Base-by-base conservation (phyloP, 257 asterid genomes). In the Galeopsis tetrahit region DNA sequence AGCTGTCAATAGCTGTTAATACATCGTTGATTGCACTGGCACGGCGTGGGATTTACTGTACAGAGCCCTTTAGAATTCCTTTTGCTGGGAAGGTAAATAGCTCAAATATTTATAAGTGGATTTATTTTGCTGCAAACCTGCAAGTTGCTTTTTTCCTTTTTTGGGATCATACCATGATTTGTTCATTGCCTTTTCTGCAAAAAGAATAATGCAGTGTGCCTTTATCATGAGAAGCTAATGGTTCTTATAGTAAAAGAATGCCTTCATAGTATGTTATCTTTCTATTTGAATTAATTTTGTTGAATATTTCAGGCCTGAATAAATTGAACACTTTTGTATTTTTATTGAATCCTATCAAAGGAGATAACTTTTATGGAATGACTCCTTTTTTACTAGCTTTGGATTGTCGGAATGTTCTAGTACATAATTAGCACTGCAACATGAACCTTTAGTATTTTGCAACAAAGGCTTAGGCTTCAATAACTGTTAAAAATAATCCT, bases 21-120 rank as follows among this genome's bases (percentile, higher is more conserved):
- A 92, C 99, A 49, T 95, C 99, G 10, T 82, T 95, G 86, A 95
- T 95, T 89, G 98, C 98, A 52, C 82, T 95, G 69, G 99, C 96
- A 56, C 85, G 96, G 17, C 92, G 89, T 60, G 99, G 99, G 78
- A 87, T 95, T 83, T 95, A 88, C 76, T 95, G 99, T 72, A 95
- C 99, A 5, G 99, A 95, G 77, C 99, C 99, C 51, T 95, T 95
- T 70, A 85, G 99, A 76, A 92, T 95, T 68, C 99, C 99, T 51
- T 95, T 95, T 86, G 99, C 96, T 55, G 99, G 99, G 65, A 95
- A 95, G 97, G 99, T 89, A 70, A 82, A 71, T 72, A 53, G 49
- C 75, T 15, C 68, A 57, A 43, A 72, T 49, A 61, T 70, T 68
- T 31, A 53, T 73, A 5, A 7, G 59, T 44, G 42, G 71, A 35